phyloP scores from a whole-genome alignment of 1,284 basidiomycete genomes.

The Rhodotorula sp. region DNA sequence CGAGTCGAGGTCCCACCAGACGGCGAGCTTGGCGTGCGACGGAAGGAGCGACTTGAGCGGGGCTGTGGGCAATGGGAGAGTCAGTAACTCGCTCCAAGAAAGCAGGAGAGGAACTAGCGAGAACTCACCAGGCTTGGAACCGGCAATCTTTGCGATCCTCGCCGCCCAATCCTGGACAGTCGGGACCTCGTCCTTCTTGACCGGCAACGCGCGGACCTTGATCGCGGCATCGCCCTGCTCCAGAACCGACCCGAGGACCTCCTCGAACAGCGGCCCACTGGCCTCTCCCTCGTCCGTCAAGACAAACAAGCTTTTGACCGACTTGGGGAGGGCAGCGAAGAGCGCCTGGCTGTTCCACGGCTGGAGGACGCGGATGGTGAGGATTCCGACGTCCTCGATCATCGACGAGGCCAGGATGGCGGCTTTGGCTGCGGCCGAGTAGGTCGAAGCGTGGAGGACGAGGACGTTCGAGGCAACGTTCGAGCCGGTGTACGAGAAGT shows the following conservation, averaged over 20 bases:
- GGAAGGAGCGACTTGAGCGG: conserved; percentile 41
- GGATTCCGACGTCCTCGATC: conserved; percentile 53
- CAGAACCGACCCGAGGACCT: conserved; percentile 66
- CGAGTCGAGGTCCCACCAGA: conserved; percentile 48
- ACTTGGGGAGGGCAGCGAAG: conserved; percentile 59
- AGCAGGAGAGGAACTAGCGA: no score
- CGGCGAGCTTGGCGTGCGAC: conserved; percentile 48
- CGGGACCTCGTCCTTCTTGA: conserved; percentile 60
- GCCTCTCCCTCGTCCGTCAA: conserved; percentile 60
- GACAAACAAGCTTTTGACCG: conserved; percentile 62
- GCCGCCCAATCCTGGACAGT: conserved; percentile 57
- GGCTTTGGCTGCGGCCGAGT: conserved; percentile 40
- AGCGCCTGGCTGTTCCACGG: conserved; percentile 70
- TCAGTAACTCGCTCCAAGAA: no score
- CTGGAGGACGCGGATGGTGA: conserved; percentile 68
- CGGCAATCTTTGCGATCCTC: conserved; percentile 50
- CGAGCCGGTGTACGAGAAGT: conserved; percentile 39
- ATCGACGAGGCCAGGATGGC: conserved; percentile 33
- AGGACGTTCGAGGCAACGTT: conserved; percentile 45
- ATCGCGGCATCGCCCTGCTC: conserved; percentile 50
- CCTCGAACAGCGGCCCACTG: conserved; percentile 67
- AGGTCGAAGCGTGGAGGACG: conserved; percentile 42
- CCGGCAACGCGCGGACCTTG: conserved; percentile 60
- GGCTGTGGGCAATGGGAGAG: not conserved
- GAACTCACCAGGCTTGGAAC: conserved; percentile 6